A percentile compares a stretch with the other conserved stretches of the same genome.
phyloP scores from a whole-genome alignment of 345 rosid species.

The Iberis pinnata region DNA sequence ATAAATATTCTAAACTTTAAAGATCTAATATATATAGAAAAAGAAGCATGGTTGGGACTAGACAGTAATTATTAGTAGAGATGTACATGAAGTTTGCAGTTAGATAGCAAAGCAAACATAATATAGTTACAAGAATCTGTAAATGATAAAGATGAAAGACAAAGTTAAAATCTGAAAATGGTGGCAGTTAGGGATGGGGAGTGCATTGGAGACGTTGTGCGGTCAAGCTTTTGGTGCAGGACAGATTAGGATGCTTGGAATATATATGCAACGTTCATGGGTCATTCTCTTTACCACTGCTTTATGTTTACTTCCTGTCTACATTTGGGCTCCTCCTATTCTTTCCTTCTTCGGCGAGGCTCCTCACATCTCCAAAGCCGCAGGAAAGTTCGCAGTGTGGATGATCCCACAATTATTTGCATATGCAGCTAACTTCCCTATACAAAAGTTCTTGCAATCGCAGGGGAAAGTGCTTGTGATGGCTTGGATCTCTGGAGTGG shows the following conservation, averaged over 20 bases:
- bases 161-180: too few species aligned
- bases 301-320: conserved; percentile 50
- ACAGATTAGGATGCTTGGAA: conserved; percentile 61
- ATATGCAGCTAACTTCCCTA: conserved; percentile 78
- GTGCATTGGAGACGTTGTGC: conserved; percentile 84
- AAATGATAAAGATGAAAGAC: conserved; percentile 3
- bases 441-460: conserved; percentile 81
- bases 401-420: conserved; percentile 88
- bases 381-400: conserved; percentile 85
- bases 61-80: too few species aligned
- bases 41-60: too few species aligned
- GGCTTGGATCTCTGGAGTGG: conserved; percentile 65
- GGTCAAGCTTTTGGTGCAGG: conserved; percentile 97
- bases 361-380: conserved; percentile 68
- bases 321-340: conserved; percentile 85
- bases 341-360: conserved; percentile 66
- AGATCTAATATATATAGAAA: too few species aligned
- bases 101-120: not conserved
- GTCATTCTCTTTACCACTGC: conserved; percentile 67
- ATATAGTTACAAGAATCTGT: not conserved
- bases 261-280: conserved; percentile 98
- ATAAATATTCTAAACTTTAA: too few species aligned
- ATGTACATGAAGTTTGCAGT: too few species aligned
- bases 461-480: conserved; percentile 83
- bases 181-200: conserved; percentile 86